Conservation (phyloP, 345 rosid genomes). For the Brassica cretica region DNA sequence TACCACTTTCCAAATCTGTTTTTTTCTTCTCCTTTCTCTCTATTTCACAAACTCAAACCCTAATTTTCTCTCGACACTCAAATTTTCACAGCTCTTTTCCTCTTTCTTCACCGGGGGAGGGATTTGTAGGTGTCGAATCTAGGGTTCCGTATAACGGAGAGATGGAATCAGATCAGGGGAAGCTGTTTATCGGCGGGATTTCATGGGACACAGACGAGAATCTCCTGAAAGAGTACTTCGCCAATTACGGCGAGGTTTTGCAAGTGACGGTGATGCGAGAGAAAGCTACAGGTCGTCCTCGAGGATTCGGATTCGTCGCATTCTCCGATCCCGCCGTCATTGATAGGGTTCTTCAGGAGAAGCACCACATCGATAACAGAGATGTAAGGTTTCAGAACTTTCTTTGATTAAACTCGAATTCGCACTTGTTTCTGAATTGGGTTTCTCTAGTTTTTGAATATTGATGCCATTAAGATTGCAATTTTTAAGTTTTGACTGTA, state of each 20-base stretch:
- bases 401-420: not conserved
- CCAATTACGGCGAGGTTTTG: slow-evolving; percentile 66
- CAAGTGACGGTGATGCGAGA: slow-evolving; percentile 76
- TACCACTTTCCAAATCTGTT: slow-evolving; percentile 11
- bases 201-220: slow-evolving; percentile 93
- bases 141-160: slow-evolving; percentile 14
- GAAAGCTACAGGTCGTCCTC: slow-evolving; percentile 66
- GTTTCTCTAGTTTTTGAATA: slow-evolving; percentile 4
- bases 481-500: too few species aligned
- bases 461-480: not conserved
- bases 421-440: not conserved
- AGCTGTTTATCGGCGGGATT: slow-evolving; percentile 91
- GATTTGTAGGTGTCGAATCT: slow-evolving; percentile 34
- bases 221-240: slow-evolving; percentile 63
- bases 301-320: slow-evolving; percentile 86
- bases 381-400: slow-evolving; percentile 46
- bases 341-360: slow-evolving; percentile 71
- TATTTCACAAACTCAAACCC: slow-evolving; percentile 36
- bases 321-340: slow-evolving; percentile 70
- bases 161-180: slow-evolving; percentile 89
- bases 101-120: slow-evolving; percentile 27
- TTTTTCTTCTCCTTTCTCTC: not conserved
- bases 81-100: slow-evolving; percentile 2
- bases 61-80: slow-evolving; percentile 29
- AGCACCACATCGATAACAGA: slow-evolving; percentile 79